Conservation (phyloP, 2,329 filamentous ascomycete genomes). For the Knufia petricola region DNA sequence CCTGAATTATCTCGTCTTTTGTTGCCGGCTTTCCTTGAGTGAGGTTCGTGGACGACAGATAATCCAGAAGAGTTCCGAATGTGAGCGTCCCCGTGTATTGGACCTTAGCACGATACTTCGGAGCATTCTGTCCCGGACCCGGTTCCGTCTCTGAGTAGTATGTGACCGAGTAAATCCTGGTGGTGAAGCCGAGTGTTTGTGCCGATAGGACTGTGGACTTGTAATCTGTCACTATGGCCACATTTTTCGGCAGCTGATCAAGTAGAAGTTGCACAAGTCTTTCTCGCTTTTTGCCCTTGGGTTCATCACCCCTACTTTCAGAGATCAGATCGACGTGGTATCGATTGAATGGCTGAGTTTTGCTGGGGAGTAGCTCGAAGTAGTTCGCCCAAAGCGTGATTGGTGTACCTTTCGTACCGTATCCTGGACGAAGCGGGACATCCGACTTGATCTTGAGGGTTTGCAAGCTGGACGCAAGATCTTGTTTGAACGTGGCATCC, state of each 20-base stretch:
- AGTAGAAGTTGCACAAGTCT: constrained; percentile 41
- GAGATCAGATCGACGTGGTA: constrained; percentile 32
- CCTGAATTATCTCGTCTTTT: constrained; percentile 45
- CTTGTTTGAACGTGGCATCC: background rate
- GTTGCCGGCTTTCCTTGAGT: constrained; percentile 31
- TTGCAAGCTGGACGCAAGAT: constrained; percentile 2
- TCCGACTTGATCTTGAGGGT: background rate
- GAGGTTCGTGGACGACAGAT: constrained; percentile 29
- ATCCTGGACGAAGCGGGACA: constrained; percentile 30
- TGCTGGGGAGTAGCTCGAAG: constrained; percentile 29
- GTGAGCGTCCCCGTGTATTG: constrained; percentile 27
- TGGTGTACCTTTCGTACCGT: constrained; percentile 27
- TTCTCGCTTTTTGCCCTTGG: constrained; percentile 36
- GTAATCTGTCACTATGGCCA: constrained; percentile 33
- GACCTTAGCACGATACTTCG: constrained; percentile 30
- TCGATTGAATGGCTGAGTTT: constrained; percentile 29
- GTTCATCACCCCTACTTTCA: constrained; percentile 23
- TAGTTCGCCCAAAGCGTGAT: constrained; percentile 33
- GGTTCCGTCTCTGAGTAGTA: constrained; percentile 26
- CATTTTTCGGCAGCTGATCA: constrained; percentile 25
- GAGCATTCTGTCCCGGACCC: constrained; percentile 25
- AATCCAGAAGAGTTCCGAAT: constrained; percentile 32
- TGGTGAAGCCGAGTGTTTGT: constrained; percentile 22
- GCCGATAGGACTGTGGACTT: constrained; percentile 29
- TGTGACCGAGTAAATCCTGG: constrained; percentile 27